These are phyloP conservation scores for Aspergillus calidoustus DNA, from an alignment of 2,329 filamentous ascomycete genomes.

Conservation along the genomic window DNA sequence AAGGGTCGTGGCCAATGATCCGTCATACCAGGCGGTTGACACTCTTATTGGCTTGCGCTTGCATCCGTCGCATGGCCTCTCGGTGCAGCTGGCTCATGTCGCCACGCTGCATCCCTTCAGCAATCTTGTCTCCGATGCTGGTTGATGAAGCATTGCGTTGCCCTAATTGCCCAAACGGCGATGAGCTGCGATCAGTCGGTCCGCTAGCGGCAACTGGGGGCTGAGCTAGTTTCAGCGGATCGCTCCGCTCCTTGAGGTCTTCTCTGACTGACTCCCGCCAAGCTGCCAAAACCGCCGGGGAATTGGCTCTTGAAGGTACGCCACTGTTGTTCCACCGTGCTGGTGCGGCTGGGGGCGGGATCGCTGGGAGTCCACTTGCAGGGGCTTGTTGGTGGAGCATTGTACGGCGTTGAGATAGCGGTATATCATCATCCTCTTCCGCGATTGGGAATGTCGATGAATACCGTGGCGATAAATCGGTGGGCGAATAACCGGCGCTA, in stretches of 20 bases:
- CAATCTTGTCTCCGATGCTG: slow-evolving; percentile 66
- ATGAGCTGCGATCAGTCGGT: slow-evolving; percentile 51
- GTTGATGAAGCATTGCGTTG: slow-evolving; percentile 62
- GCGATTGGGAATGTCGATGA: slow-evolving; percentile 29
- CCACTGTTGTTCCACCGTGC: slow-evolving; percentile 19
- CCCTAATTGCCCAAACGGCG: slow-evolving; percentile 61
- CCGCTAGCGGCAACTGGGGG: slow-evolving; percentile 6
- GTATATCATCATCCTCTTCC: slow-evolving; percentile 67
- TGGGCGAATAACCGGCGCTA: slow-evolving; percentile 33
- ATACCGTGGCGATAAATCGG: slow-evolving; percentile 21
- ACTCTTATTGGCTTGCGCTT: slow-evolving; percentile 59
- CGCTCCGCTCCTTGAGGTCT: slow-evolving; percentile 55
- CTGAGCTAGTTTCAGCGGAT: slow-evolving; percentile 37
- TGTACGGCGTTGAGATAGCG: slow-evolving; percentile 69
- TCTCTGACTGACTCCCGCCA: slow-evolving; percentile 70
- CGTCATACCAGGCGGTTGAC: slow-evolving; percentile 23
- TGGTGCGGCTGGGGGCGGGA: slow-evolving; percentile 37
- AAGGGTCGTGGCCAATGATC: not conserved
- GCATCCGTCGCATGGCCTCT: slow-evolving; percentile 80
- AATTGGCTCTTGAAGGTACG: slow-evolving; percentile 23
- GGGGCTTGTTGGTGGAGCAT: slow-evolving; percentile 62
- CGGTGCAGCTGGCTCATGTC: slow-evolving; percentile 77
- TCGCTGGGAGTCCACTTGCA: slow-evolving; percentile 56
- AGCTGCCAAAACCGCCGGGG: slow-evolving; percentile 64
- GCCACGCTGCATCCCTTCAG: slow-evolving; percentile 75